These are phyloP conservation scores for Fragosphaeria purpurea DNA, from an alignment of 2,329 filamentous ascomycete species.

Conservation along the genomic window DNA sequence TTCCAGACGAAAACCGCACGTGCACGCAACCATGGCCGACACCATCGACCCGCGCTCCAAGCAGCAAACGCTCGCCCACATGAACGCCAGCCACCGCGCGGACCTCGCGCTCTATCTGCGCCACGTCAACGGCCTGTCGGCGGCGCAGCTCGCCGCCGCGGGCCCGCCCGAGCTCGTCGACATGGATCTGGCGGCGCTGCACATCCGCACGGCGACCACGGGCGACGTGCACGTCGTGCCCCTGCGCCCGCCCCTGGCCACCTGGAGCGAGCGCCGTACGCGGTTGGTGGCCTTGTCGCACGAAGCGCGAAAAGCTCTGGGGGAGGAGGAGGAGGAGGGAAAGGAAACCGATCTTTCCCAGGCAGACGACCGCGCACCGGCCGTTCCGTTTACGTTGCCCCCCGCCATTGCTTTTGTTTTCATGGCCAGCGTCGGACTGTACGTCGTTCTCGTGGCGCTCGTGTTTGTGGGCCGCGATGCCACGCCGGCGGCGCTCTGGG, in stretches of 20 bases:
- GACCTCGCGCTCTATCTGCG: conserved; percentile 71
- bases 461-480: conserved; percentile 39
- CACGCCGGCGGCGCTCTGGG: conserved; percentile 16
- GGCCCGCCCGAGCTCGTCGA: conserved; percentile 49
- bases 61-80: conserved; percentile 56
- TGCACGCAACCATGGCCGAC: conserved; percentile 1
- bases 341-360: background rate
- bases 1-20: too few species aligned
- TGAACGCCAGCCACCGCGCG: conserved; percentile 73
- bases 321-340: conserved; percentile 36
- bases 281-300: conserved; percentile 63
- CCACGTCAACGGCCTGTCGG: conserved; percentile 52
- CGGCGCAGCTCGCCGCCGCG: conserved; percentile 17
- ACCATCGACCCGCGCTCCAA: conserved; percentile 15
- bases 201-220: conserved; percentile 41
- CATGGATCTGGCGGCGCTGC: conserved; percentile 53
- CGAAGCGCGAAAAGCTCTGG: conserved; percentile 46
- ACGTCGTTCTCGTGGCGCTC: conserved; percentile 39
- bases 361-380: background rate
- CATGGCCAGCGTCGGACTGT: conserved; percentile 44
- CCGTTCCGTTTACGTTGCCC: conserved; percentile 28
- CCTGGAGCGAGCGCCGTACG: conserved; percentile 55
- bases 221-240: conserved; percentile 41
- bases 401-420: conserved; percentile 37
- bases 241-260: conserved; percentile 60